These are phyloP conservation scores for Diaporthe eres DNA, from an alignment of 2,329 filamentous ascomycete species.

Conservation along the genomic window DNA sequence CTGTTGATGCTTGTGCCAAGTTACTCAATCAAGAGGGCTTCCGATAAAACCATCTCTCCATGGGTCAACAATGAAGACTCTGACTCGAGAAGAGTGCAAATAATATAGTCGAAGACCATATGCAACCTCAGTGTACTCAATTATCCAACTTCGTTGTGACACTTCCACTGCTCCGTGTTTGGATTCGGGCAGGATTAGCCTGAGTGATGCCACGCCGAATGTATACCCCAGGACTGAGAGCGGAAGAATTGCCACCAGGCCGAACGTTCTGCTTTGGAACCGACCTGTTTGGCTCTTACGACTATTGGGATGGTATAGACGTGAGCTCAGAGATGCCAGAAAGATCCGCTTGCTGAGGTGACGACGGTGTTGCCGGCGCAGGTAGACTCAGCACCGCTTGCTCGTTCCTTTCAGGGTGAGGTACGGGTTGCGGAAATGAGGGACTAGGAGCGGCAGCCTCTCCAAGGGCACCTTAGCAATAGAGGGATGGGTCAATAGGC, in stretches of 20 bases:
- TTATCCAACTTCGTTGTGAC: background rate
- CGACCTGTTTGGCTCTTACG: background rate
- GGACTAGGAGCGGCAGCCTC: too few species aligned
- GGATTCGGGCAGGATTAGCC: background rate
- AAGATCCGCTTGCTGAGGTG: background rate
- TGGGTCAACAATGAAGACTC: background rate
- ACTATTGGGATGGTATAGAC: too few species aligned
- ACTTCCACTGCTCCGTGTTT: background rate
- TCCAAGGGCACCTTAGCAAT: background rate
- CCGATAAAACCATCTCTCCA: background rate
- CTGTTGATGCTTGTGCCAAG: conserved; percentile 9
- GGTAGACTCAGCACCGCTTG: too few species aligned
- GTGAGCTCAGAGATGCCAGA: background rate
- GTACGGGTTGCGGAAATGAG: background rate
- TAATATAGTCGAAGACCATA: background rate
- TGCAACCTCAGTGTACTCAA: background rate
- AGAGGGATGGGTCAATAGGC: background rate
- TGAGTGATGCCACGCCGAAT: background rate
- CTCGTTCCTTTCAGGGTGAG: background rate
- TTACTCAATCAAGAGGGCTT: background rate
- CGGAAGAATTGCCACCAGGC: too few species aligned
- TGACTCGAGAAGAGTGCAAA: background rate
- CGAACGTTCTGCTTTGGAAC: background rate
- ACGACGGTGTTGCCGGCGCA: background rate
- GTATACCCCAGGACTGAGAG: background rate